phyloP scores from a whole-genome alignment of 768 basidiomycete genomes.

The Leccinum boreale region DNA sequence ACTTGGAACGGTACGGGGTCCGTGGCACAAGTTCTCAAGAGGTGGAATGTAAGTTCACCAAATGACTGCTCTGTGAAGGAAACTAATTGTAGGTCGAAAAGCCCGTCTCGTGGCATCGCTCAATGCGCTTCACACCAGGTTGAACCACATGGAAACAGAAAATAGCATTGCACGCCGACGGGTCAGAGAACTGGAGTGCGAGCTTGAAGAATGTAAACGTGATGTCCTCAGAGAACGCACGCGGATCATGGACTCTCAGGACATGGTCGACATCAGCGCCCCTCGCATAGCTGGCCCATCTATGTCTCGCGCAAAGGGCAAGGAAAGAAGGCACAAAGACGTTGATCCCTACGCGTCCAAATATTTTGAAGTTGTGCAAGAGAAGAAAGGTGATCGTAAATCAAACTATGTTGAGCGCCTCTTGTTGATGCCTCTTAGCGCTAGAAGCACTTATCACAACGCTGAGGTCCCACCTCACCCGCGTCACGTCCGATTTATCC shows the following conservation, averaged over 20 bases:
- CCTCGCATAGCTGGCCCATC: slow-evolving; percentile 18
- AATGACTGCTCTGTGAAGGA: neutral
- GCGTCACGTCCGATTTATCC: slow-evolving; percentile 76
- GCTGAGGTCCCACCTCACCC: slow-evolving; percentile 69
- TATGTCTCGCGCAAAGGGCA: slow-evolving; percentile 24
- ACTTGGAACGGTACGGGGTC: slow-evolving; percentile 49
- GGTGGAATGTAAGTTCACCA: slow-evolving; percentile 52
- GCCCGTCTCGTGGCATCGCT: slow-evolving; percentile 63
- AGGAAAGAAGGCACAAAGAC: slow-evolving; percentile 32
- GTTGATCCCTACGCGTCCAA: slow-evolving; percentile 40
- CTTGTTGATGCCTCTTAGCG: slow-evolving; percentile 43
- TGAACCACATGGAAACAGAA: slow-evolving; percentile 74
- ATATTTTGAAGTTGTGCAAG: slow-evolving; percentile 78
- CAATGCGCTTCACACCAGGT: slow-evolving; percentile 59
- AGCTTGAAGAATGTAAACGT: slow-evolving; percentile 80
- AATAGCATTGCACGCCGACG: slow-evolving; percentile 78
- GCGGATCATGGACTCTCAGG: slow-evolving; percentile 55
- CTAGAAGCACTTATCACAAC: slow-evolving; percentile 76
- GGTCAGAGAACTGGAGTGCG: slow-evolving; percentile 83
- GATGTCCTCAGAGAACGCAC: slow-evolving; percentile 73
- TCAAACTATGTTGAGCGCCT: neutral
- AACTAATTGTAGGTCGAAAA: slow-evolving; percentile 23
- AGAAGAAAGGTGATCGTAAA: slow-evolving; percentile 75
- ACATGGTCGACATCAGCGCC: slow-evolving; percentile 24
- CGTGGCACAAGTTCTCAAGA: slow-evolving; percentile 50